Evolutionary conservation across 495 filamentous ascomycete species (phyloP), one percentile per base, ranked within the genome.

Genomic region (Aspergillus biplanus): DNA sequence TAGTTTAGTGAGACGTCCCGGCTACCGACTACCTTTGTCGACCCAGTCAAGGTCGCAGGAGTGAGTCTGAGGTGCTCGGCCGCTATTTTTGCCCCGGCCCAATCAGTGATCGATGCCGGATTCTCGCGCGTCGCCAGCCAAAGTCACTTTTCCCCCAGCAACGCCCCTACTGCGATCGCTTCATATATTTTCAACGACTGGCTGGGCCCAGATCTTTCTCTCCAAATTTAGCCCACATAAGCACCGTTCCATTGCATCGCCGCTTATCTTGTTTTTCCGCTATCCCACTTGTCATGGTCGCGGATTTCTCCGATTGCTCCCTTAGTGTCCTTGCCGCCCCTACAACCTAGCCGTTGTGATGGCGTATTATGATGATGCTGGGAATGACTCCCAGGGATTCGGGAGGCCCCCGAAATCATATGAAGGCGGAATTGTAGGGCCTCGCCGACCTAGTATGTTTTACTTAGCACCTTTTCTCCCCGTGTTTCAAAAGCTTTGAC

Each of bases 341-440:
- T 37, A 39, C 33, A 33, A 44, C 58, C 48, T 33, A 44, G 49
- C 42, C 52, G 62, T 65, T 65, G 61, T 64, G 35, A 82, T 82
- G 79, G 73, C 78, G 57, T 78, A 70, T 48, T 79, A 78, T 65
- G 79, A 82, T 9, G 79, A 82, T 32, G 59, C 71, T 65, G 76
- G 71, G 8, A 73, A 69, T 16, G 78, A 81, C 42, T 60, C 66
- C 62, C 75, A 69, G 63, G 61, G 68, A 53, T 63, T 67, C 33
- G 76, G 75, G 33, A 69, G 75, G 59, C 67, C 65, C 34, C 71
- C 67, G 27, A 78, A 77, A 65, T 71, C 73, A 42, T 77, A 70
- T 52, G 76, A 81, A 47, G 71, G 71, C 33, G 75, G 74, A 50
- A 70, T 72, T 31, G 72, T 67, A 7, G 78, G 77, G 34, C 74